phyloP scores from a whole-genome alignment of 495 filamentous ascomycete genomes.

The Aeminium ludgeri region DNA sequence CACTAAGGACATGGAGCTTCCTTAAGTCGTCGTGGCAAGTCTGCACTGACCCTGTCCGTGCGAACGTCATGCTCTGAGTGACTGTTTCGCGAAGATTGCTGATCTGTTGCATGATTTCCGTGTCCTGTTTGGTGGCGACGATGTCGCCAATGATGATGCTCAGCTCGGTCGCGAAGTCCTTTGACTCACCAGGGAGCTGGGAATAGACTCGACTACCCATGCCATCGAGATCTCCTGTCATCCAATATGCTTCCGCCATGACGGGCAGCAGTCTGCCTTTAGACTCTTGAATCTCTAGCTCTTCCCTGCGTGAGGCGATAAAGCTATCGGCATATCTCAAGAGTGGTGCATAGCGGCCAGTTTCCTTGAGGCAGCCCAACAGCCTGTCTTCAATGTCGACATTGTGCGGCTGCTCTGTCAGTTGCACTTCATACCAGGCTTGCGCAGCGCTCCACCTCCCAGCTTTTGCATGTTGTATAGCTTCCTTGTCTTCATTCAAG shows the following conservation, averaged over 20 bases:
- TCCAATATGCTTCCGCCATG: slow-evolving; percentile 63
- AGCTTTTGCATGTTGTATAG: slow-evolving; percentile 77
- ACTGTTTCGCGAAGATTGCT: slow-evolving; percentile 50
- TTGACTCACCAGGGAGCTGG: slow-evolving; percentile 14
- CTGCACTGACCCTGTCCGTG: slow-evolving; percentile 60
- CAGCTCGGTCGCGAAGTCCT: slow-evolving; percentile 42
- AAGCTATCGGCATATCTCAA: slow-evolving; percentile 36
- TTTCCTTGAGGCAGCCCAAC: slow-evolving; percentile 71
- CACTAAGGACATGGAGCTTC: slow-evolving; percentile 69
- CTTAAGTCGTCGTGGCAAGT: slow-evolving; percentile 67
- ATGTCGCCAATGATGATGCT: slow-evolving; percentile 64
- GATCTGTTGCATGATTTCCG: slow-evolving; percentile 42
- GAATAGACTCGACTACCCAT: slow-evolving; percentile 39
- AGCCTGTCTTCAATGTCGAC: slow-evolving; percentile 64
- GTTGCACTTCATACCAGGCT: slow-evolving; percentile 86
- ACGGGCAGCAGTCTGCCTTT: slow-evolving; percentile 1
- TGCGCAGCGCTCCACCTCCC: slow-evolving; percentile 97
- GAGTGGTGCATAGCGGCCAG: slow-evolving; percentile 9
- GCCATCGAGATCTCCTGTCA: slow-evolving; percentile 54
- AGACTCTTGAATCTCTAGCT: not conserved
- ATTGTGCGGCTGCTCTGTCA: slow-evolving; percentile 63
- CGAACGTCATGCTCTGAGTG: slow-evolving; percentile 52
- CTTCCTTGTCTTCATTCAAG: slow-evolving; percentile 76
- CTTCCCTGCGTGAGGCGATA: slow-evolving; percentile 41
- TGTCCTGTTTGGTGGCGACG: slow-evolving; percentile 37